Base-by-base conservation (phyloP, 345 rosid species). In the Firmiana major region DNA sequence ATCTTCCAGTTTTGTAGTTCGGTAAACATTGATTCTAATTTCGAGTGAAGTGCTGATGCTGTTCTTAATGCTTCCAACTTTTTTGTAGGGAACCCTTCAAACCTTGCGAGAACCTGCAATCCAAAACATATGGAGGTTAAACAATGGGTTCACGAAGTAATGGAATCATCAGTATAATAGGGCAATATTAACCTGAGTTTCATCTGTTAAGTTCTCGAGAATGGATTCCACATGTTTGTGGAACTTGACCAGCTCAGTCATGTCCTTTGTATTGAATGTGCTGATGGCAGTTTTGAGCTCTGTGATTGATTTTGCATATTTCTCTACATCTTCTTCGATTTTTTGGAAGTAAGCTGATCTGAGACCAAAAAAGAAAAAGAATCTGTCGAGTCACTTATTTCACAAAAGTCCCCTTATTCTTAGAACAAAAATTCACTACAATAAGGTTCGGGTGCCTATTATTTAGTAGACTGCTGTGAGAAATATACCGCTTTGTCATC, bases 281-380 rank as follows among this genome's bases (percentile, higher is more conserved):
- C 65, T 81, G 65, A 97, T 88, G 73, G 84, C 79, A 70, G 74
- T 63, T 79, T 85, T 94, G 63, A 97, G 64, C 83, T 85, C 90
- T 17, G 62, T 83, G 75, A 97, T 84, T 68, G 86, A 79, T 79
- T 82, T 84, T 42, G 93, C 81, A 79, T 91, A 78, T 71, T 85
- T 97, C 63, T 87, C 82, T 69, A 87, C 89, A 51, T 97, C 99
- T 82, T 84, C 94, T 87, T 94, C 95, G 34, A 97, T 92, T 83
- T 97, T 91, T 77, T 81, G 92, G 82, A 91, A 94, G 86, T 97
- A 92, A 22, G 97, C 86, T 34, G 99, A 97, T 79, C 99, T 95
- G 85, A 73, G 65, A 59, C 49, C 62, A 31, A 22, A 34, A 64
- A 22, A 2, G 26, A 31, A 73, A 16, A 1, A 9, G 2, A 51